These are phyloP conservation scores for Beauveria brongniartii DNA, from an alignment of 2,329 filamentous ascomycete genomes.

Conservation along the genomic window DNA sequence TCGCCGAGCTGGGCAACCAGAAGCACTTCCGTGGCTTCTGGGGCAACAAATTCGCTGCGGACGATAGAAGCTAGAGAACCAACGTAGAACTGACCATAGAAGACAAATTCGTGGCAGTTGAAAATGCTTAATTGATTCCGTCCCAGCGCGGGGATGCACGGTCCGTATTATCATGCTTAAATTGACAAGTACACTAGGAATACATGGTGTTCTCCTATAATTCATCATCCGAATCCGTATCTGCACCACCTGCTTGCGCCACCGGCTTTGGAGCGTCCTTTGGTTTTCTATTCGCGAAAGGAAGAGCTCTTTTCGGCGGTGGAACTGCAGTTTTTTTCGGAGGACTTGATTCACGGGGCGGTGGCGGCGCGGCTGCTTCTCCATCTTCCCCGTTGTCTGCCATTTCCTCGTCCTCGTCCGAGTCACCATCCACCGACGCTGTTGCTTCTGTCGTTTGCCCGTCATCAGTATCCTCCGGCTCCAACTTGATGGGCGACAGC, in stretches of 20 bases:
- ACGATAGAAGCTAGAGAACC: constrained; percentile 34
- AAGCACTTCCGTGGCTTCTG: constrained; percentile 57
- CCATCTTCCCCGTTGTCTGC: constrained; percentile 19
- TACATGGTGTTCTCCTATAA: constrained; percentile 24
- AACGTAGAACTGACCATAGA: too few species aligned
- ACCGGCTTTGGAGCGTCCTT: constrained; percentile 19
- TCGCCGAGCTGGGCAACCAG: constrained; percentile 46
- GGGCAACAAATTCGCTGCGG: constrained; percentile 40
- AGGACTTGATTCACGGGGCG: not conserved
- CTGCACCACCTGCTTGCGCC: constrained; percentile 19
- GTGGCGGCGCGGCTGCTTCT: not conserved
- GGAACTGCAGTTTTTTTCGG: constrained; percentile 19
- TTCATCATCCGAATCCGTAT: constrained; percentile 51
- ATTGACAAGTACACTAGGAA: not conserved
- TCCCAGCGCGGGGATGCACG: not conserved
- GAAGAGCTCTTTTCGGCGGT: constrained; percentile 34
- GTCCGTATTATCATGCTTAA: not conserved
- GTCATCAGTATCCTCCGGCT: constrained; percentile 32
- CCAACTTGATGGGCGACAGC: constrained; percentile 30
- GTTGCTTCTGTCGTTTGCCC: constrained; percentile 33
- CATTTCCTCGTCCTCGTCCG: constrained; percentile 24
- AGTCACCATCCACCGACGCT: constrained; percentile 35
- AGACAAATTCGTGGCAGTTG: too few species aligned
- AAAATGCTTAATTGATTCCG: too few species aligned
- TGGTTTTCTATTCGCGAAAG: constrained; percentile 34